These are phyloP conservation scores for Trifolium dubium DNA, from an alignment of 306 rosid genomes.

Conservation along the genomic window DNA sequence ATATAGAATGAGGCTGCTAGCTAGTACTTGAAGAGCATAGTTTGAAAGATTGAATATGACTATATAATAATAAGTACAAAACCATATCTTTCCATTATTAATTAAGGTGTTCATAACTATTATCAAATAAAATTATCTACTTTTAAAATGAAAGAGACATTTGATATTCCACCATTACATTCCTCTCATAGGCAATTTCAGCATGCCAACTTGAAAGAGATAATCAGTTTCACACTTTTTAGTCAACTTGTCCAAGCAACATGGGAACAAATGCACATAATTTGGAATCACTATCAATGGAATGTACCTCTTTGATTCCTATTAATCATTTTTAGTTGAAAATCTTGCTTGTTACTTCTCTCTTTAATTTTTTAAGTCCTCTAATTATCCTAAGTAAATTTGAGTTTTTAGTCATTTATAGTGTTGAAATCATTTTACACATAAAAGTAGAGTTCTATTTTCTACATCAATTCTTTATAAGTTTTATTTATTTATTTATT, in stretches of 20 bases:
- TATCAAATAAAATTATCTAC: constrained; percentile 29
- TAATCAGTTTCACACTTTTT: constrained; percentile 32
- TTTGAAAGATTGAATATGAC: constrained; percentile 37
- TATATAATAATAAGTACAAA: constrained; percentile 6
- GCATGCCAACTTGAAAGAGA: constrained; percentile 30
- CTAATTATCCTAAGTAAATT: neutral
- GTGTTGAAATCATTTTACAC: neutral
- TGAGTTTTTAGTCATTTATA: neutral
- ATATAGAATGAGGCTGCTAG: constrained; percentile 32
- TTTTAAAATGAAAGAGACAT: constrained; percentile 44
- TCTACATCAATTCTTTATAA: neutral
- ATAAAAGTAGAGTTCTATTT: neutral
- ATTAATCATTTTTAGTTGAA: neutral
- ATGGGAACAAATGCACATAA: constrained; percentile 36
- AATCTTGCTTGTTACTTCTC: neutral
- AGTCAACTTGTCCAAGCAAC: constrained; percentile 51
- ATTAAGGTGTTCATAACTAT: constrained; percentile 37
- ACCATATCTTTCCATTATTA: constrained; percentile 30
- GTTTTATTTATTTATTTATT: too few relatives aligned
- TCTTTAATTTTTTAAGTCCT: neutral
- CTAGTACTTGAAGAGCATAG: constrained; percentile 34
- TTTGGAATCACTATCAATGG: constrained; percentile 30
- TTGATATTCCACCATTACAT: constrained; percentile 37
- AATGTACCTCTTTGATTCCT: neutral
- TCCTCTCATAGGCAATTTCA: constrained; percentile 12